Evolutionary conservation across 1,284 basidiomycete species (phyloP).

Genomic region (Puccinia brachypodii): DNA sequence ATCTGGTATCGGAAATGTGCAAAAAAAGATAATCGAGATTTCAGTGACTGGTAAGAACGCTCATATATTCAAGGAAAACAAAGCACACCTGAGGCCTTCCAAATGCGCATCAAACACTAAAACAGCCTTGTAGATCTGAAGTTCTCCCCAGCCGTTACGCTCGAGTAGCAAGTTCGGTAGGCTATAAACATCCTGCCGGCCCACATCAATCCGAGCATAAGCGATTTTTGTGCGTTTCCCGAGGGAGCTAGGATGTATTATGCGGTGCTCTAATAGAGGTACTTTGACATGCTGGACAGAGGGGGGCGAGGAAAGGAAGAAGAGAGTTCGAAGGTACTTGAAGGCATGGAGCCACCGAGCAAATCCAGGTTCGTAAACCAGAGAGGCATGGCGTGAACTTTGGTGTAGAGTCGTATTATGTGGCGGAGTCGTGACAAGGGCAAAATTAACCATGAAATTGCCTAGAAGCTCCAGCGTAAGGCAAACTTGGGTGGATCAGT

Average conservation of each 20-base stretch:
- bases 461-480: neutral
- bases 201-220: constrained; percentile 30
- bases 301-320: constrained; percentile 33
- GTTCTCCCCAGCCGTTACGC: constrained; percentile 36
- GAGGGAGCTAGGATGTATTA: constrained; percentile 37
- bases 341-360: constrained; percentile 21
- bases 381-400: constrained; percentile 32
- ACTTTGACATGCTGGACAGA: constrained; percentile 34
- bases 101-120: constrained; percentile 45
- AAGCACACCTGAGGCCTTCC: constrained; percentile 28
- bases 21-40: neutral
- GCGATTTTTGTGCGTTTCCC: constrained; percentile 25
- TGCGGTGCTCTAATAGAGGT: constrained; percentile 21
- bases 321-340: constrained; percentile 45
- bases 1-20: constrained; percentile 4
- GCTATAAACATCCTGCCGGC: constrained; percentile 31
- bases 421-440: constrained; percentile 4
- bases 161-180: constrained; percentile 3
- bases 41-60: neutral
- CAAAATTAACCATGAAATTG: constrained; percentile 41
- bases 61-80: neutral
- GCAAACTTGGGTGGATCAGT: neutral
- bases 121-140: constrained; percentile 38
- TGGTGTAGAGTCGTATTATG: constrained; percentile 36
- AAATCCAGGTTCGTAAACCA: constrained; percentile 34